Evolutionary conservation across 345 rosid species (phyloP), one percentile per base, ranked within the genome.

Genomic region (Pelargonium nanum): DNA sequence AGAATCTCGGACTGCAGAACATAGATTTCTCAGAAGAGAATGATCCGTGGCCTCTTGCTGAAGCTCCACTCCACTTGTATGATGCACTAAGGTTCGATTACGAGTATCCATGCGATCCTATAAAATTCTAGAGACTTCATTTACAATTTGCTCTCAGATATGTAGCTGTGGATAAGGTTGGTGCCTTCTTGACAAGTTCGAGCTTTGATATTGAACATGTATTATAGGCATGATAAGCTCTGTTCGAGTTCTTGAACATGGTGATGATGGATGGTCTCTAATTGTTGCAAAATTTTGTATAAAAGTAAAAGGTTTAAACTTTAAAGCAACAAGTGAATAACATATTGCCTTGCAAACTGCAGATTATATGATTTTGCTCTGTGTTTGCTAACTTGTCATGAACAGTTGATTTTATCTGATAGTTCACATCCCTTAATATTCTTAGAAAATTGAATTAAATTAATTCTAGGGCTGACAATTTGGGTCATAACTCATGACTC

Each of bases 11-110:
- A 57, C 60, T 71, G 55, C 92, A 82, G 56, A 71, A 74, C 55
- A 26, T 72, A 4, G 85, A 70, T 51, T 72, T 74, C 68, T 61
- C 72, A 7, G 86, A 77, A 34, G 80, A 68, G 65, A 63, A 48
- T 54, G 80, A 81, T 50, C 78, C 71, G 1, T 63, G 65, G 59
- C 58, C 74, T 45, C 10, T 79, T 26, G 62, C 77, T 26, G 96
- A 76, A 65, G 75, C 72, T 62, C 85, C 95, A 50, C 57, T 77
- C 22, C 70, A 74, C 71, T 63, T 80, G 54, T 82, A 67, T 59
- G 84, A 79, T 57, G 64, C 76, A 19, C 63, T 65, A 56, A 78
- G 84, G 89, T 81, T 76, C 60, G 95, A 82, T 65, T 77, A 74
- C 17, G 93, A 83, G 61, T 71, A 70, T 69, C 67, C 69, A 44